phyloP scores from a whole-genome alignment of 2,329 filamentous ascomycete species.

The Fusarium papillatum region DNA sequence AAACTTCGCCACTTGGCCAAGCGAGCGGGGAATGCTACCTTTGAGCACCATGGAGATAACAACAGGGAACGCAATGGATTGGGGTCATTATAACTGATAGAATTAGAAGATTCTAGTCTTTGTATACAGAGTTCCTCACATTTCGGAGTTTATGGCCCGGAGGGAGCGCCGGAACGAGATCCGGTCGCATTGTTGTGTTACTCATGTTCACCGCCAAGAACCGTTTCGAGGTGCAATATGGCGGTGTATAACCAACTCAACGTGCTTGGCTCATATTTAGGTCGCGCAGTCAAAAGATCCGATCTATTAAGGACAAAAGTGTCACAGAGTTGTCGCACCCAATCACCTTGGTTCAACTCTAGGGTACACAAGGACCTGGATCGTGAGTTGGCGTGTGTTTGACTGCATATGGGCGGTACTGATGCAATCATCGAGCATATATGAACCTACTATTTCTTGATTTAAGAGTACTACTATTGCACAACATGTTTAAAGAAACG shows the following conservation, averaged over 20 bases:
- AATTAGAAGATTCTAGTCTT: background rate
- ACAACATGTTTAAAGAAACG: background rate
- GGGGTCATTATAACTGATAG: background rate
- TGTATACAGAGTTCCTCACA: background rate
- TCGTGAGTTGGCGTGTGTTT: background rate
- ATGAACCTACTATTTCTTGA: background rate
- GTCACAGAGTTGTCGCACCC: background rate
- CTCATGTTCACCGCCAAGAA: background rate
- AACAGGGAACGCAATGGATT: background rate
- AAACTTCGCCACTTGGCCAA: slow-evolving; percentile 20
- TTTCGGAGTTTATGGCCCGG: background rate
- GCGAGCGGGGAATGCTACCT: slow-evolving; percentile 3
- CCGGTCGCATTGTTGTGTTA: background rate
- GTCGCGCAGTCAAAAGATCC: background rate
- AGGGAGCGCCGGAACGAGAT: background rate
- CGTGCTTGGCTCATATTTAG: background rate
- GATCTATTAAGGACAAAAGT: background rate
- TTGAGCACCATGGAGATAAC: background rate
- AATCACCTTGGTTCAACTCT: background rate
- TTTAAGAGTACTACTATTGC: background rate
- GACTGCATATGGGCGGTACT: background rate
- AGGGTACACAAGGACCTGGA: background rate
- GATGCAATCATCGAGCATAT: background rate
- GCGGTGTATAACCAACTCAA: background rate
- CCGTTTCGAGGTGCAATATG: background rate